Conservation (phyloP, 495 filamentous ascomycete genomes). For the Aspergillus bertholletiae region DNA sequence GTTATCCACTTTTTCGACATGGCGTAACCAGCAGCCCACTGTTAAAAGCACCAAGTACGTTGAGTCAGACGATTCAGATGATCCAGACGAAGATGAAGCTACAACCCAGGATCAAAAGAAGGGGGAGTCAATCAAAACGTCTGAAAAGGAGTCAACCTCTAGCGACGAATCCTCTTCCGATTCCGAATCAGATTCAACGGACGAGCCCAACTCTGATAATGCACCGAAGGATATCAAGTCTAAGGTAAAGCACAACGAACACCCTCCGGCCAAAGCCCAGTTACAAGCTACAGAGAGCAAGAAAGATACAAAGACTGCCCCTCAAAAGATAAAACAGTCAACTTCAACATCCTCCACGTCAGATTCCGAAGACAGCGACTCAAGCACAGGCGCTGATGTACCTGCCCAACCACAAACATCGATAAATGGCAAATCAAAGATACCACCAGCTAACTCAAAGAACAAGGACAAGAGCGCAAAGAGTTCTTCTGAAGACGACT, state of each 20-base stretch:
- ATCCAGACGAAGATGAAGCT: not conserved
- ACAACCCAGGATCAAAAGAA: not conserved
- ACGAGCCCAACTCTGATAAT: not conserved
- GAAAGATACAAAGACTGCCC: not conserved
- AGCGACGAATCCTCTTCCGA: too few relatives aligned
- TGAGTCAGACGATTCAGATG: slow-evolving; percentile 14
- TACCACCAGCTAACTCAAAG: not conserved
- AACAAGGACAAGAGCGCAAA: not conserved
- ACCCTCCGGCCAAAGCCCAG: not conserved
- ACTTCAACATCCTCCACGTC: not conserved
- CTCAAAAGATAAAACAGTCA: not conserved
- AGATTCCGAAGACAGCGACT: not conserved
- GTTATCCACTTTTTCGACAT: not conserved
- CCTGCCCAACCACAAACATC: not conserved
- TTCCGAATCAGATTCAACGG: slow-evolving; percentile 6
- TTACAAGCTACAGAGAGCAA: not conserved
- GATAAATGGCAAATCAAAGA: not conserved
- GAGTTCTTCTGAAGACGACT: slow-evolving; percentile 1
- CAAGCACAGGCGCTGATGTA: not conserved
- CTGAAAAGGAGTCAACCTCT: too few relatives aligned
- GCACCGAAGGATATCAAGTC: not conserved
- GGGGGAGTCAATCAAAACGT: not conserved
- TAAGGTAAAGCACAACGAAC: not conserved
- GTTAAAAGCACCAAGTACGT: slow-evolving; percentile 28
- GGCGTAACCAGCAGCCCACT: not conserved